phyloP scores from a whole-genome alignment of 2,329 filamentous ascomycete genomes.

The Sclerotinia spermophila region DNA sequence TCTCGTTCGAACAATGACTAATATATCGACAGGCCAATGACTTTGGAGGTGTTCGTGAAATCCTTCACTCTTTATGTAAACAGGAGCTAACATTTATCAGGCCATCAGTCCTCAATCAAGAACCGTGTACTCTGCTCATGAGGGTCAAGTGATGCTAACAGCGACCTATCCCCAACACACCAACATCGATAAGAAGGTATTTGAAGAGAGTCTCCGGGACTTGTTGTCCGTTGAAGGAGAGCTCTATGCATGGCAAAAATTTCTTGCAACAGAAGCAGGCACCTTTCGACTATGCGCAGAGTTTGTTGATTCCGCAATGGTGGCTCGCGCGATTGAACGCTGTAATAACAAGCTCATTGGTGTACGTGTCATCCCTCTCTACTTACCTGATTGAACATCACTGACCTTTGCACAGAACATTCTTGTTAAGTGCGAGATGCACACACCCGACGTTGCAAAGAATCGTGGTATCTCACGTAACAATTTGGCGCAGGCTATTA shows the following conservation, averaged over 20 bases:
- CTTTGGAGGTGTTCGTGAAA: slow-evolving; percentile 23
- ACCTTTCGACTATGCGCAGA: slow-evolving; percentile 50
- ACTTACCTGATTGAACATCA: background rate
- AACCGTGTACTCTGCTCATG: slow-evolving; percentile 42
- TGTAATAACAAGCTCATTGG: slow-evolving; percentile 39
- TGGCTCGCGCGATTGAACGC: slow-evolving; percentile 41
- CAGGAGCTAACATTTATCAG: slow-evolving; percentile 28
- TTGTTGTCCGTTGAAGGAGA: slow-evolving; percentile 48
- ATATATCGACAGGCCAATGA: slow-evolving; percentile 33
- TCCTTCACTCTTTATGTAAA: background rate
- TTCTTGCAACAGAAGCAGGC: slow-evolving; percentile 41
- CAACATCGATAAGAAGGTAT: slow-evolving; percentile 31
- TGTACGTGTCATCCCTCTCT: background rate
- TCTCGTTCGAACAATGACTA: background rate
- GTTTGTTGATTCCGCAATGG: slow-evolving; percentile 49
- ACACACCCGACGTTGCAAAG: slow-evolving; percentile 21
- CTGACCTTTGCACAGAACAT: slow-evolving; percentile 18
- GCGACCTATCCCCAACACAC: slow-evolving; percentile 39
- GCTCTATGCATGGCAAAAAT: slow-evolving; percentile 50
- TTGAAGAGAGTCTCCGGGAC: slow-evolving; percentile 42
- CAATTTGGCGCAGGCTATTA: slow-evolving; percentile 3
- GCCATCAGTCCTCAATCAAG: slow-evolving; percentile 27
- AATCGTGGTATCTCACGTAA: background rate
- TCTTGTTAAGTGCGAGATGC: slow-evolving; percentile 17
- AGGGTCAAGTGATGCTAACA: slow-evolving; percentile 54